Conservation (phyloP, 306 rosid species). For the Ziziphus jujuba region DNA sequence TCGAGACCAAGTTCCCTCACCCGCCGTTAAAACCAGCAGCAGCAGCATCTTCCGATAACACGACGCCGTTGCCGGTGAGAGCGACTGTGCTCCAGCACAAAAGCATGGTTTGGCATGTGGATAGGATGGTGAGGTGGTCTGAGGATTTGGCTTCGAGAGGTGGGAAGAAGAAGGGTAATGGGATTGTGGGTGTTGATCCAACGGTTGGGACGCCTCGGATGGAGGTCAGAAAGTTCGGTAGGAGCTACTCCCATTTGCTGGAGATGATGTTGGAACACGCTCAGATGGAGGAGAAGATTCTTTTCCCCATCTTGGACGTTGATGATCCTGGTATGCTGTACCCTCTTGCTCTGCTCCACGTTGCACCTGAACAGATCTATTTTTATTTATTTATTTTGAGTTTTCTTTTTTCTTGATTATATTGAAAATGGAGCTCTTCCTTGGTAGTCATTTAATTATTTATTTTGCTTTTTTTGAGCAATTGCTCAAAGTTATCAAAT, state of each 20-base stretch:
- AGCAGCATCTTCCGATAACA: slow-evolving; percentile 22
- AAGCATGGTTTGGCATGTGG: slow-evolving; percentile 70
- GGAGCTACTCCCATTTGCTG: slow-evolving; percentile 72
- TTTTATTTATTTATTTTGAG: too few species aligned
- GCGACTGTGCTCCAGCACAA: slow-evolving; percentile 59
- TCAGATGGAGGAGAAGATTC: slow-evolving; percentile 76
- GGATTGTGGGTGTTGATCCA: slow-evolving; percentile 48
- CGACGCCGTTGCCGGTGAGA: slow-evolving; percentile 51
- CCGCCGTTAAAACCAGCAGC: slow-evolving; percentile 30
- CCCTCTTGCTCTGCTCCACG: background rate
- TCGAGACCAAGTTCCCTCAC: slow-evolving; percentile 61
- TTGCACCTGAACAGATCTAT: too few species aligned
- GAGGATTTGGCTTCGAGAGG: slow-evolving; percentile 73
- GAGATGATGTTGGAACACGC: slow-evolving; percentile 88
- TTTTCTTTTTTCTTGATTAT: too few species aligned
- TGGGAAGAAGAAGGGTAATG: slow-evolving; percentile 46
- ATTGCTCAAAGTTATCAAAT: too few species aligned
- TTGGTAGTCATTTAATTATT: too few species aligned
- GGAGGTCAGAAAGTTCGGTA: slow-evolving; percentile 73
- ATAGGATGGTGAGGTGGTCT: slow-evolving; percentile 73
- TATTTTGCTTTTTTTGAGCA: too few species aligned
- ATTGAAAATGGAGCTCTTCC: too few species aligned
- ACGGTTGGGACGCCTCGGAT: slow-evolving; percentile 67
- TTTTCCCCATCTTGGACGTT: slow-evolving; percentile 71
- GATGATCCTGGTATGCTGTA: slow-evolving; percentile 66